These are phyloP conservation scores for Dorcoceras hygrometricum DNA, from an alignment of 257 asterid species.

Conservation along the genomic window DNA sequence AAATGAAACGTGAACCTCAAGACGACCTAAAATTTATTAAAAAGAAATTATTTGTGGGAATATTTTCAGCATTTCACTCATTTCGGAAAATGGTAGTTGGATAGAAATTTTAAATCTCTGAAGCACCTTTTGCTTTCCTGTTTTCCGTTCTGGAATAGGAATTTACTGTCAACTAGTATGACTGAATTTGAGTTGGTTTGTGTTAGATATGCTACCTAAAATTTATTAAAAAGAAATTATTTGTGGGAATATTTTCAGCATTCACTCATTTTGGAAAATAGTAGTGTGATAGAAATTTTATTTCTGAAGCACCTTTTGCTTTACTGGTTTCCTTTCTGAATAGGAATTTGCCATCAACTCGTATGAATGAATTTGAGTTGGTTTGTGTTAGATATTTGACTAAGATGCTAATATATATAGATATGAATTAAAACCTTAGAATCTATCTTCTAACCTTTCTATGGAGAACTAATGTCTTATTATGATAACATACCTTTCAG, in stretches of 20 bases:
- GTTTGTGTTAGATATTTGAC: too few species aligned
- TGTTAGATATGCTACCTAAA: too few species aligned
- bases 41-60: not conserved
- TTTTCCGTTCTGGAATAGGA: constrained; percentile 15
- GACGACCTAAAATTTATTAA: not conserved
- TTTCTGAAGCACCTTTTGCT: not conserved
- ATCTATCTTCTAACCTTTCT: not conserved
- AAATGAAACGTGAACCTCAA: not conserved
- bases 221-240: not conserved
- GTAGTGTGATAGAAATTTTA: not conserved
- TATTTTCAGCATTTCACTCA: not conserved
- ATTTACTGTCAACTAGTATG: not conserved
- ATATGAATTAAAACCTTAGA: too few species aligned
- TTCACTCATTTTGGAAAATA: not conserved
- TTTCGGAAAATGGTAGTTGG: not conserved
- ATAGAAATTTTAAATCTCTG: not conserved
- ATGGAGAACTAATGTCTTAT: constrained; percentile 1
- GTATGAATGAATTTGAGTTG: too few species aligned
- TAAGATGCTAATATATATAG: too few species aligned
- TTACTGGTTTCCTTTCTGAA: constrained; percentile 16
- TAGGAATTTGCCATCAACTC: constrained; percentile 4
- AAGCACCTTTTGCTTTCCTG: constrained; percentile 1
- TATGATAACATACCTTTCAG: not conserved
- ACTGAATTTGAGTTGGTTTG: too few species aligned
- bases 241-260: not conserved